phyloP scores from a whole-genome alignment of 768 basidiomycete genomes.

The Lentinus tigrinus region DNA sequence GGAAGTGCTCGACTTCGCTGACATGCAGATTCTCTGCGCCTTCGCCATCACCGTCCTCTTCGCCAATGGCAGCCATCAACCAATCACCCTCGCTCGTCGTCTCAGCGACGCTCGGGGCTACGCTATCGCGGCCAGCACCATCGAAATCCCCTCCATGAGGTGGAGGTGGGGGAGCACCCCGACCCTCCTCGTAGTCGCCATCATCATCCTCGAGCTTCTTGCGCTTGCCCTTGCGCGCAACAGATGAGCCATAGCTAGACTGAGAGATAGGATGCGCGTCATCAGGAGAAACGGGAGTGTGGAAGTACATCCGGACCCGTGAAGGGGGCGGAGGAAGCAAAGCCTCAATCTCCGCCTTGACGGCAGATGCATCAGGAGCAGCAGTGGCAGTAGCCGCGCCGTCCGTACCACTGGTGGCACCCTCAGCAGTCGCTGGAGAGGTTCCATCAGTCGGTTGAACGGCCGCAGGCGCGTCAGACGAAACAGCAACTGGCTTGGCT shows the following conservation, averaged over 20 bases:
- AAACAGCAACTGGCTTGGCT: conserved; percentile 5
- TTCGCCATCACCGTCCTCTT: conserved; percentile 32
- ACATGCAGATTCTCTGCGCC: conserved; percentile 20
- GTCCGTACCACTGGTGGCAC: conserved; percentile 14
- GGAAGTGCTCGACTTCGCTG: conserved; percentile 20
- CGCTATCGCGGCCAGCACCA: conserved; percentile 53
- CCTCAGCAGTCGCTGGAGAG: conserved; percentile 16
- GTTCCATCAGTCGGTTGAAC: conserved; percentile 26
- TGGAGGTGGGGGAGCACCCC: conserved; percentile 67
- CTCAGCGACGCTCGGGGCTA: conserved; percentile 64
- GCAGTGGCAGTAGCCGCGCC: conserved; percentile 9
- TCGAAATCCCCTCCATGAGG: conserved; percentile 33
- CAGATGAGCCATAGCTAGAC: conserved; percentile 43
- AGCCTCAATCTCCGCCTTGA: conserved; percentile 24
- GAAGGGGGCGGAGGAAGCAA: conserved; percentile 56
- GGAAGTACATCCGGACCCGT: conserved; percentile 89
- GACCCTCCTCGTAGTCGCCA: conserved; percentile 72
- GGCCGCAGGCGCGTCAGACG: conserved; percentile 19
- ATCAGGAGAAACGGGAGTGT: conserved; percentile 82
- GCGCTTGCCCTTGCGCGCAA: conserved; percentile 72
- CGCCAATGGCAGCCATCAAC: conserved; percentile 86
- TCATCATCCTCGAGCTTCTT: conserved; percentile 91
- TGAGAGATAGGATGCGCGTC: conserved; percentile 74
- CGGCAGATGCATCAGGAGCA: conserved; percentile 10
- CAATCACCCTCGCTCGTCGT: conserved; percentile 76